These are phyloP conservation scores for Vitis hybrid DNA, from an alignment of 177 flowering plant genomes.

Conservation along the genomic window DNA sequence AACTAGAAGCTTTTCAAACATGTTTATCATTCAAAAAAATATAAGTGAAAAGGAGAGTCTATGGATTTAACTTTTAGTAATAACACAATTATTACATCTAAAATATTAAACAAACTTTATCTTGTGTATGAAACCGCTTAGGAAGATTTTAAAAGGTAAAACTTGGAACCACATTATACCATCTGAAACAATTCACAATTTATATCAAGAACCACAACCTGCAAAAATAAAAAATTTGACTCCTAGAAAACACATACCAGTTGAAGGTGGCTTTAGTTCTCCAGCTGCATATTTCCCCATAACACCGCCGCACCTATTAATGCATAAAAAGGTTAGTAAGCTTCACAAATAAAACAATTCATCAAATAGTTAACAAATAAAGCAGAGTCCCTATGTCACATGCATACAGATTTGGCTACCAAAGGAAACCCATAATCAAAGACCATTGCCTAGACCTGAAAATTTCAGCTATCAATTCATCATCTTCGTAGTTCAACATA, in stretches of 20 bases:
- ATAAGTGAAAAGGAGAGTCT: too few species aligned
- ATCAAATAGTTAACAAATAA: background rate
- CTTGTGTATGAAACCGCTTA: background rate
- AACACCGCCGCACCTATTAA: slow-evolving; percentile 92
- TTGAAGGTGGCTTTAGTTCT: slow-evolving; percentile 90
- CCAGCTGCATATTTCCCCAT: slow-evolving; percentile 98
- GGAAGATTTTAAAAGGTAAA: background rate
- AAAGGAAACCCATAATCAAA: slow-evolving; percentile 1
- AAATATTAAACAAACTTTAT: too few species aligned
- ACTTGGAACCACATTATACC: background rate
- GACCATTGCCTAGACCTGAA: background rate
- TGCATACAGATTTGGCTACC: background rate
- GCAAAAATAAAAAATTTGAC: background rate
- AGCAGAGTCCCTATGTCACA: background rate
- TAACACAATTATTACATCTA: too few species aligned
- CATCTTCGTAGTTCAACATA: background rate
- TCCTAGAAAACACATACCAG: slow-evolving; percentile 39
- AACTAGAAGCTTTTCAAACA: too few species aligned
- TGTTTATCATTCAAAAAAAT: too few species aligned
- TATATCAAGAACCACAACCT: background rate
- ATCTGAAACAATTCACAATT: background rate
- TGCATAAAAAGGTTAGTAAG: slow-evolving; percentile 10
- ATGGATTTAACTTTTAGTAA: too few species aligned
- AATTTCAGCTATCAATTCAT: background rate
- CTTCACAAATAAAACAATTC: background rate